phyloP scores from a whole-genome alignment of 2,329 filamentous ascomycete genomes.

The Metarhizium humberi region DNA sequence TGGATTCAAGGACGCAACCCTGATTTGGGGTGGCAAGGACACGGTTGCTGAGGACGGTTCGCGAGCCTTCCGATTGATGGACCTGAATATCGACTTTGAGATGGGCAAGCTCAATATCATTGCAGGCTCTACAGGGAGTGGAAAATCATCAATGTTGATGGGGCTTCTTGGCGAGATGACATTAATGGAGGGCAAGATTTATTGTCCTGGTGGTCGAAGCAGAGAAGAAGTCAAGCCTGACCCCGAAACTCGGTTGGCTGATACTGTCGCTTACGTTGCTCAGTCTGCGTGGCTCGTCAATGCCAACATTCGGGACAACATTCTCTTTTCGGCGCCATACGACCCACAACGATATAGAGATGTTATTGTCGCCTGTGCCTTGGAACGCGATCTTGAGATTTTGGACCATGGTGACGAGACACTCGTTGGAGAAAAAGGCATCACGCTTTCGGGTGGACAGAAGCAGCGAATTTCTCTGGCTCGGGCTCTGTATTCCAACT shows the following conservation, averaged over 20 bases:
- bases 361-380: constrained; percentile 81
- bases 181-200: constrained; percentile 67
- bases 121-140: constrained; percentile 84
- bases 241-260: constrained; percentile 75
- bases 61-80: constrained; percentile 72
- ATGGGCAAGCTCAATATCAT: constrained; percentile 87
- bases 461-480: constrained; percentile 96
- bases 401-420: constrained; percentile 89
- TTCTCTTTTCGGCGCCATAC: constrained; percentile 74
- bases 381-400: constrained; percentile 86
- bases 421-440: constrained; percentile 92
- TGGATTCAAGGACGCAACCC: constrained; percentile 74
- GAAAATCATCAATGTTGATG: constrained; percentile 95
- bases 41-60: constrained; percentile 54
- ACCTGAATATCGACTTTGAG: constrained; percentile 73
- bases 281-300: constrained; percentile 97
- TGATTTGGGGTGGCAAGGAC: constrained; percentile 76
- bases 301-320: constrained; percentile 91
- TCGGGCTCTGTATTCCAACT: constrained; percentile 94
- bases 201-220: constrained; percentile 74
- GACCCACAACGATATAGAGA: constrained; percentile 77
- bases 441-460: constrained; percentile 91
- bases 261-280: constrained; percentile 92
- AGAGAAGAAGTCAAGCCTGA: constrained; percentile 77
- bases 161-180: constrained; percentile 96